Base-by-base conservation (phyloP, 371 early-diverging fungal species). In the Cladochytrium tenue region DNA sequence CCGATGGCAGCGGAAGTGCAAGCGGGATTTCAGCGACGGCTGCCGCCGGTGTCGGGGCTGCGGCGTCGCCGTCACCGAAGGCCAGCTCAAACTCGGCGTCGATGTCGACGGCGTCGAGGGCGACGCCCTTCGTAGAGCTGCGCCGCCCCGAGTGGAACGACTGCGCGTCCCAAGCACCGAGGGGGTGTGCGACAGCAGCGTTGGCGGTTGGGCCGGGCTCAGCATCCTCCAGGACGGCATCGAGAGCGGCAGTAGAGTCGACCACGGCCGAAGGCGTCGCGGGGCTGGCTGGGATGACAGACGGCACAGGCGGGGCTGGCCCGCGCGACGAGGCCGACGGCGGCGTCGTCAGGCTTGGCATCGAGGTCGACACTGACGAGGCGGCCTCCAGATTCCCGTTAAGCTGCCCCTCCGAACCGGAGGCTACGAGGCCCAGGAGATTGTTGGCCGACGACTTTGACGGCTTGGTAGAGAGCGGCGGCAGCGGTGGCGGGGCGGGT, bases 71-170 rank as follows among this genome's bases (percentile, higher is more conserved):
- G 10, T 34, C 51, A 5, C 59, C 34, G 34, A 73, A 73, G n/a
- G 70, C 74, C 31, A 56, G 60, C 13, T 67, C 56, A 50, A 73
- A 63, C 53, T 73, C 74, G 26, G 67, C 68, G 36, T 74, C 75
- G 36, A 74, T 68, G 28, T 62, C 63, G 15, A 69, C 32, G 25
- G 34, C 58, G 23, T 33, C 43, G 43, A 43, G 43, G 43, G 33
- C 26, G 69, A 53, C 23, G 56, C 28, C 4, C 50, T 51, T 2
- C 36, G 64, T 20, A 34, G 25, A 5, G 26, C 64, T 25, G 64
- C 32, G 26, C 56, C 32, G 3, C 15, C 25, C 51, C 15, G n/a
- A 52, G 56, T 7, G 53, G n/a, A 13, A 52, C 15, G 15, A 26
- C 23, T 15, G 53, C 3, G 5, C 64, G 64, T 13, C 26, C 3